These are phyloP conservation scores for Letharia lupina DNA, from an alignment of 495 filamentous ascomycete species.

Conservation along the genomic window DNA sequence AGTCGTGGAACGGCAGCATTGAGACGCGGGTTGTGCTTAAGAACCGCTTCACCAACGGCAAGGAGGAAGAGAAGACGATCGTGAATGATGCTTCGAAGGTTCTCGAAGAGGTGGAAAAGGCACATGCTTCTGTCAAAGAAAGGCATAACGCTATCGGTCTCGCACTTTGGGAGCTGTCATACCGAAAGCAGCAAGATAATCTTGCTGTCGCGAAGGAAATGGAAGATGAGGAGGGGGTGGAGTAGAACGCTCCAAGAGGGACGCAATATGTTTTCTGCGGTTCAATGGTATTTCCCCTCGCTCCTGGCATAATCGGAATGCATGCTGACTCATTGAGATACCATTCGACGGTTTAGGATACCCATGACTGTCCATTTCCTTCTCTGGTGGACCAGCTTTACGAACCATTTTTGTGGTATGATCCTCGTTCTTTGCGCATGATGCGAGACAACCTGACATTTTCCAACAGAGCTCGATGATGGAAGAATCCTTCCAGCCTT, in stretches of 20 bases:
- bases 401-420: neutral
- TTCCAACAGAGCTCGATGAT: neutral
- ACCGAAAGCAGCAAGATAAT: neutral
- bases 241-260: neutral
- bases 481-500: neutral
- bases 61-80: slow-evolving; percentile 8
- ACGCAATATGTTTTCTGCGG: neutral
- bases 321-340: neutral
- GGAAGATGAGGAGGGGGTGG: neutral
- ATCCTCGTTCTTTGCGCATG: neutral
- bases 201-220: neutral
- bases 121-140: neutral
- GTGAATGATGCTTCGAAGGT: slow-evolving; percentile 10
- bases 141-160: neutral
- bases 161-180: neutral
- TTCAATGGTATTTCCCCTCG: neutral
- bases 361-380: neutral
- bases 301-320: neutral
- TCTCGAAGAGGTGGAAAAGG: slow-evolving; percentile 4
- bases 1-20: slow-evolving; percentile 3
- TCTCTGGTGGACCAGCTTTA: neutral
- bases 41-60: slow-evolving; percentile 2
- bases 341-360: neutral
- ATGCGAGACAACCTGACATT: neutral
- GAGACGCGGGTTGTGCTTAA: slow-evolving; percentile 5